Evolutionary conservation across 345 rosid species (phyloP).

Genomic region (Boechera retrofracta): DNA sequence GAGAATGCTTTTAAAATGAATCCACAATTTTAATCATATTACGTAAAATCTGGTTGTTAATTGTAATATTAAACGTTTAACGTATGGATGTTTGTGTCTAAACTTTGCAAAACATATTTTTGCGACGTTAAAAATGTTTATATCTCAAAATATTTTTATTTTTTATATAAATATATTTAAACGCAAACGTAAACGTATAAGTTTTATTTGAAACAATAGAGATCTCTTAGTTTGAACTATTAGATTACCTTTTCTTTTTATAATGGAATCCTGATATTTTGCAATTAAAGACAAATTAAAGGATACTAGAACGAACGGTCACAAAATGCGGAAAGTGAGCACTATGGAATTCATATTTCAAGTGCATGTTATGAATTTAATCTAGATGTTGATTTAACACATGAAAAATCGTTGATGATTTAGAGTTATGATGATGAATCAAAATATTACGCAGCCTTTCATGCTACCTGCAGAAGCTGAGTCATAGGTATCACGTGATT

Average conservation of each 20-base stretch:
- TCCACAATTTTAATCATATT: neutral
- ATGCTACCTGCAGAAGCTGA: constrained; percentile 1
- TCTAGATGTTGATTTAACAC: neutral
- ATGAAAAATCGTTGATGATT: neutral
- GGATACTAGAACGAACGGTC: neutral
- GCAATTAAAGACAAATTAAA: neutral
- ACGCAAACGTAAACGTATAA: neutral
- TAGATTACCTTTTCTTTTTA: too few species aligned
- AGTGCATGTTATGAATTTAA: neutral
- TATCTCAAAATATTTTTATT: neutral
- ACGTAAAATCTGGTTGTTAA: neutral
- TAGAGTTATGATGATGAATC: neutral
- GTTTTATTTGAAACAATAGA: neutral
- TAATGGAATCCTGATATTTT: too few species aligned
- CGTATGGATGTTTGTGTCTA: neutral
- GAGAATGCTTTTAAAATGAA: neutral
- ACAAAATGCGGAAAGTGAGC: neutral
- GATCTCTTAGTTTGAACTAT: neutral
- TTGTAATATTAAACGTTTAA: neutral
- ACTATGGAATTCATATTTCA: neutral
- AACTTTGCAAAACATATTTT: neutral
- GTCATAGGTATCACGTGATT: constrained; percentile 40
- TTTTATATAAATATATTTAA: too few species aligned
- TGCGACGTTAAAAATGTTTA: neutral
- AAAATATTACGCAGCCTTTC: neutral